These are phyloP conservation scores for Pseudocercospora cruenta DNA, from an alignment of 2,329 filamentous ascomycete genomes.

Conservation along the genomic window DNA sequence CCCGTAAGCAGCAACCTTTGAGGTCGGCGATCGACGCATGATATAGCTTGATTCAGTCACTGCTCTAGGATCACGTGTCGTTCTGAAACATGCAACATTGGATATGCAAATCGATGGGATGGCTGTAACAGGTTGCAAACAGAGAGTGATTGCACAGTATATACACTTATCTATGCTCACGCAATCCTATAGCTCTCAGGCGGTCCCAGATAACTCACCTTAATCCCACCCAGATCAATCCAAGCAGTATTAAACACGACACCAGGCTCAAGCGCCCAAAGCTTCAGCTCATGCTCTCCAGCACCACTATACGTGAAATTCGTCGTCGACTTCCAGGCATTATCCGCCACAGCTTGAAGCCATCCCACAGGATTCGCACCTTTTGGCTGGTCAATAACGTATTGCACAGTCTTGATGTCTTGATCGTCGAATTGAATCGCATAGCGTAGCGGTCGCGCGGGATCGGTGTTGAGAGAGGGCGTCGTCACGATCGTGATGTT, in stretches of 20 bases:
- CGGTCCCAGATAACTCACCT: neutral
- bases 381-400: neutral
- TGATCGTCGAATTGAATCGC: neutral
- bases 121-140: no score
- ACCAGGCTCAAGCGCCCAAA: neutral
- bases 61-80: no score
- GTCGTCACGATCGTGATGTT: neutral
- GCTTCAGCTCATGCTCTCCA: neutral
- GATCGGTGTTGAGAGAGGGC: neutral
- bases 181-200: neutral
- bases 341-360: neutral
- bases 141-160: neutral
- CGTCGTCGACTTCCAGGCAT: neutral
- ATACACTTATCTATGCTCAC: neutral
- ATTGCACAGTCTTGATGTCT: neutral
- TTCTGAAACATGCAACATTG: neutral
- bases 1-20: no score
- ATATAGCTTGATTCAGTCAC: no score
- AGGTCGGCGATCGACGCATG: no score
- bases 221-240: neutral
- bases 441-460: neutral
- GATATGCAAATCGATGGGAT: neutral
- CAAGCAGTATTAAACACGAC: neutral
- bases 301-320: neutral
- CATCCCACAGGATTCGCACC: neutral